Evolutionary conservation across 345 rosid genomes (phyloP).

Genomic region (Hypericum perforatum): DNA sequence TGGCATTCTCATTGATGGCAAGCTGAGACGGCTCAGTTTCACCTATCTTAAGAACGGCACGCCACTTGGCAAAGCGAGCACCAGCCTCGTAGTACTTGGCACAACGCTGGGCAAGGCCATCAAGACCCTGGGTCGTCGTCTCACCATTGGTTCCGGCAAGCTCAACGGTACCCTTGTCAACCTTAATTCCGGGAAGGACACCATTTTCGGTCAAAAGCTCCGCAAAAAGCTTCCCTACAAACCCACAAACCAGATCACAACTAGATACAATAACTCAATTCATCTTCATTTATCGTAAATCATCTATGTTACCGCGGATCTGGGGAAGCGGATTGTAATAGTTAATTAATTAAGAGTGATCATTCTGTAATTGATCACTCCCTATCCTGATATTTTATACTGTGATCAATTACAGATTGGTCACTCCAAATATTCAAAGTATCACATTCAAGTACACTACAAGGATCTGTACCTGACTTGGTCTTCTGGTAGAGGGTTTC

Average conservation of each 20-base stretch:
- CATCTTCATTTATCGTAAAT: too few species aligned
- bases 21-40: conserved; percentile 68
- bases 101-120: conserved; percentile 81
- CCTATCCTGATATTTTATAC: too few species aligned
- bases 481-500: conserved; percentile 84
- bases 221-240: conserved; percentile 65
- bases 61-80: conserved; percentile 97
- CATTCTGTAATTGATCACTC: too few species aligned
- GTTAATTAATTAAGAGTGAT: too few species aligned
- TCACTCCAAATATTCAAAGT: too few species aligned
- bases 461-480: conserved; percentile 36
- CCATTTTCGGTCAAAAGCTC: conserved; percentile 71
- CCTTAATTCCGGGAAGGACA: conserved; percentile 90
- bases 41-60: conserved; percentile 79
- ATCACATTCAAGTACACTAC: too few species aligned
- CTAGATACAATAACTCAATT: not conserved
- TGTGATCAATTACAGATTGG: too few species aligned
- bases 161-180: conserved; percentile 79
- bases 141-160: conserved; percentile 83
- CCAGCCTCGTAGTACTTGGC: conserved; percentile 76
- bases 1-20: conserved; percentile 77
- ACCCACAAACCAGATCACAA: not conserved
- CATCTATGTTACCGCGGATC: too few species aligned
- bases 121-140: conserved; percentile 89
- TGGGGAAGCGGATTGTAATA: too few species aligned